Evolutionary conservation across 2,329 filamentous ascomycete genomes (phyloP), one percentile per base, ranked within the genome.

Genomic region (Drechmeria coniospora): DNA sequence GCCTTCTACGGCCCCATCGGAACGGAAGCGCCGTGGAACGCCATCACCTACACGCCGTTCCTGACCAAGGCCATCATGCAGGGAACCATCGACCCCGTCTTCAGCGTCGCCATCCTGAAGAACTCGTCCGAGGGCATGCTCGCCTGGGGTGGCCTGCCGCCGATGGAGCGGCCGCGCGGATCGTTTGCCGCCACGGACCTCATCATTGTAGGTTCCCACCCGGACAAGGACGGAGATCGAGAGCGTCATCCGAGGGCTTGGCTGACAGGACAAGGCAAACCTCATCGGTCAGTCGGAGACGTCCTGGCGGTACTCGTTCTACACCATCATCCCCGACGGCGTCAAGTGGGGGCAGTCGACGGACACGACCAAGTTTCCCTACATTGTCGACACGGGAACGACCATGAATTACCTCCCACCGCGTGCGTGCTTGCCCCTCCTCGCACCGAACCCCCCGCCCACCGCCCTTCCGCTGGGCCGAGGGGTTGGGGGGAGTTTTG

Each of bases 301-400:
- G 5, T 45, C 56, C 1, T 62, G 48, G 44, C 44, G 55, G 32
- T 59, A 61, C 32, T 65, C 63, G 3, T 68, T 63, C 41, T 68
- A 68, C 38, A 66, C 64, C 12, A 56, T 68, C 31, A 47, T 66
- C 26, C 58, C 59, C 1, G 60, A 64, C 30, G 63, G 61, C 3
- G 49, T 65, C 32, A 44, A 46, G 33, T 65, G 53, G 40, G 62
- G 53, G 15, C 46, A 50, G 22, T 56, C 49, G 4, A 54, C 46
- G 2, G 55, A 60, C 33, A 46, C 39, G 12, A 54, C 47, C 19
- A 60, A 55, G 38, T 59, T 57, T 29, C 60, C 60, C 4, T 64
- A 58, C 38, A 62, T 68, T 28, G 47, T 68, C 27, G 64, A 68
- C 43, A 65, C 58, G 11, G 61, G 61, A 18, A 67, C 64, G 2